These are phyloP conservation scores for Podaxis sp. DNA, from an alignment of 768 basidiomycete genomes.

Conservation along the genomic window DNA sequence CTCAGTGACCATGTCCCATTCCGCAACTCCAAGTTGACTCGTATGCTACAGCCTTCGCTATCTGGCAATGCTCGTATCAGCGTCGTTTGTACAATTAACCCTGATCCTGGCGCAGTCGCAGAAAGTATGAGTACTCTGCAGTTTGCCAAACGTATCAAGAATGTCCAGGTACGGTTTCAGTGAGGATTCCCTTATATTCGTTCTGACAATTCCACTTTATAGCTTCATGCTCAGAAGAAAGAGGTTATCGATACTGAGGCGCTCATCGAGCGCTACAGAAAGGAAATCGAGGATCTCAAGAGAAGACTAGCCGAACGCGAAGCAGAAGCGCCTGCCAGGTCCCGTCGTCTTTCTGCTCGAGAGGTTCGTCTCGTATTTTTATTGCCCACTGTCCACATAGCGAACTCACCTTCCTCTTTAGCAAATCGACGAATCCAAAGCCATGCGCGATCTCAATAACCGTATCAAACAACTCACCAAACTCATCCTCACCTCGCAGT, in stretches of 20 bases:
- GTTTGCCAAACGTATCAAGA: conserved; percentile 91
- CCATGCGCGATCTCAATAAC: conserved; percentile 79
- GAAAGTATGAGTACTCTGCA: conserved; percentile 88
- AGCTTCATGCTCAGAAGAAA: conserved; percentile 88
- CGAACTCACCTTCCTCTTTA: conserved; percentile 25
- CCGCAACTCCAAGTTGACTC: conserved; percentile 93
- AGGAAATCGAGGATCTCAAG: conserved; percentile 91
- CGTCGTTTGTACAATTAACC: conserved; percentile 95
- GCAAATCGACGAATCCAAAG: conserved; percentile 84
- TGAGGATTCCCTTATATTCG: background rate
- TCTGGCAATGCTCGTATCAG: conserved; percentile 95
- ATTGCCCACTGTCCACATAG: background rate
- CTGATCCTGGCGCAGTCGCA: conserved; percentile 71
- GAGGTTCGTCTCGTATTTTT: conserved; percentile 34
- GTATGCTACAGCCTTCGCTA: conserved; percentile 91
- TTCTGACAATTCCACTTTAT: conserved; percentile 7
- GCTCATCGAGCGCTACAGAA: conserved; percentile 89
- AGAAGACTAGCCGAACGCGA: conserved; percentile 68
- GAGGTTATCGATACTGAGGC: conserved; percentile 93
- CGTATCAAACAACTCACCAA: conserved; percentile 83
- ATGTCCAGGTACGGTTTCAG: conserved; percentile 59
- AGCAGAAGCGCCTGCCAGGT: conserved; percentile 53
- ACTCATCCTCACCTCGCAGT: conserved; percentile 83
- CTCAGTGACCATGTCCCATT: conserved; percentile 87
- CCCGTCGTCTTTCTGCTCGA: conserved; percentile 50